phyloP scores from a whole-genome alignment of 768 basidiomycete genomes.

The Xerocomellus intermedius region DNA sequence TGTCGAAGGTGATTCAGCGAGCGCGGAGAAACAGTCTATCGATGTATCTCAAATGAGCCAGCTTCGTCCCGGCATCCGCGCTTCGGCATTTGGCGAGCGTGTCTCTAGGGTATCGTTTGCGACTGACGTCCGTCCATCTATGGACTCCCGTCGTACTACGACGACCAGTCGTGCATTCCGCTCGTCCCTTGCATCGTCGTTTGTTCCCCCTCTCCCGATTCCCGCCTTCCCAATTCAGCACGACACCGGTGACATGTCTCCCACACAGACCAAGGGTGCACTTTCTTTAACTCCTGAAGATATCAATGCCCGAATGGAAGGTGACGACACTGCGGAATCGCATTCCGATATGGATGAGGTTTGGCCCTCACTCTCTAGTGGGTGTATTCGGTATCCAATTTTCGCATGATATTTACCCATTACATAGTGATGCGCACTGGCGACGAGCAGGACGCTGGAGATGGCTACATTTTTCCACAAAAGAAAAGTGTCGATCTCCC shows the following conservation, averaged over 20 bases:
- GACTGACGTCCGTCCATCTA: conserved; percentile 49
- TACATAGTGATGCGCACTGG: conserved; percentile 72
- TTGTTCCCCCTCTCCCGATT: conserved; percentile 42
- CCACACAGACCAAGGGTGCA: conserved; percentile 44
- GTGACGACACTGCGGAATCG: conserved; percentile 28
- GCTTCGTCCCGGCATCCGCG: conserved; percentile 55
- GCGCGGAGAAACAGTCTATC: conserved; percentile 38
- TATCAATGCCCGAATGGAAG: conserved; percentile 53
- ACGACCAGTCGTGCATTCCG: conserved; percentile 45
- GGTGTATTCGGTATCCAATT: conserved; percentile 24
- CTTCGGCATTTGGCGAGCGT: conserved; percentile 49
- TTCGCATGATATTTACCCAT: conserved; percentile 6
- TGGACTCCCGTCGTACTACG: conserved; percentile 43
- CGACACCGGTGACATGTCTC: conserved; percentile 37
- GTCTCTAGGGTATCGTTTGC: conserved; percentile 70
- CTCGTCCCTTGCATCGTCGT: conserved; percentile 39
- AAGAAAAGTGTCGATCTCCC: conserved; percentile 27
- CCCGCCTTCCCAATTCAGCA: conserved; percentile 14
- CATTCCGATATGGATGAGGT: conserved; percentile 53
- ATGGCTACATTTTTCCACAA: conserved; percentile 47
- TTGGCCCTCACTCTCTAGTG: conserved; percentile 67
- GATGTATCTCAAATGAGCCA: conserved; percentile 40
- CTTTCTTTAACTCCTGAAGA: conserved; percentile 55
- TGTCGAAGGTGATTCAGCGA: conserved; percentile 39
- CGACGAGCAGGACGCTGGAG: conserved; percentile 24